A percentile compares a stretch with the other conserved stretches of the same genome.
Evolutionary conservation across 176 grass and related monocot species (phyloP).

Genomic region (Cymbopogon citratus): DNA sequence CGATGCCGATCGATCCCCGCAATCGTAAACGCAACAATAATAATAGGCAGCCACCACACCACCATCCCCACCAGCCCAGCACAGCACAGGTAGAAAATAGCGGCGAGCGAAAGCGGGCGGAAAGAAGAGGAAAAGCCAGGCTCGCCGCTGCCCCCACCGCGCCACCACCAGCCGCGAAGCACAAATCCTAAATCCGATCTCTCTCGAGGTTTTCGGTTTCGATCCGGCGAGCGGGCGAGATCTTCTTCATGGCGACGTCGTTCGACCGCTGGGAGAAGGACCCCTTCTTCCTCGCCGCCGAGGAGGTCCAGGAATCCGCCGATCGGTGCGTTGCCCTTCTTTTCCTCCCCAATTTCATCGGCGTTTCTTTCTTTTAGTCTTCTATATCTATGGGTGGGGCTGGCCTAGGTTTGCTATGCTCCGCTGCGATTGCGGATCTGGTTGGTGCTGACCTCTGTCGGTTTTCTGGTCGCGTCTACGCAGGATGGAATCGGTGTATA

Average conservation of each 20-base stretch:
- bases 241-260: slow-evolving; percentile 57
- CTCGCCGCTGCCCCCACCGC: neutral
- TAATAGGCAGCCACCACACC: neutral
- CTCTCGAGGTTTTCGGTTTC: slow-evolving; percentile 2
- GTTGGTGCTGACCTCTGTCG: neutral
- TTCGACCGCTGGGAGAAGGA: slow-evolving; percentile 97
- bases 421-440: neutral
- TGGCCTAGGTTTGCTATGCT: neutral
- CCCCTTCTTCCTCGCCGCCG: slow-evolving; percentile 78
- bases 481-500: slow-evolving; percentile 75
- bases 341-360: neutral
- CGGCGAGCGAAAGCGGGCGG: slow-evolving; percentile 15
- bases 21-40: neutral
- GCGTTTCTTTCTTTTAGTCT: neutral
- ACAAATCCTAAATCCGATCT: neutral
- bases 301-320: slow-evolving; percentile 86
- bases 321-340: slow-evolving; percentile 43
- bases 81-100: slow-evolving; percentile 4
- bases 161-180: neutral
- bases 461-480: neutral
- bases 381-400: neutral
- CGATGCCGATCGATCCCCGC: neutral
- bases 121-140: neutral
- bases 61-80: neutral
- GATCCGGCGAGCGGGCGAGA: neutral